Evolutionary conservation across 2,329 filamentous ascomycete species (phyloP).

Genomic region (Clathrospora elynae): DNA sequence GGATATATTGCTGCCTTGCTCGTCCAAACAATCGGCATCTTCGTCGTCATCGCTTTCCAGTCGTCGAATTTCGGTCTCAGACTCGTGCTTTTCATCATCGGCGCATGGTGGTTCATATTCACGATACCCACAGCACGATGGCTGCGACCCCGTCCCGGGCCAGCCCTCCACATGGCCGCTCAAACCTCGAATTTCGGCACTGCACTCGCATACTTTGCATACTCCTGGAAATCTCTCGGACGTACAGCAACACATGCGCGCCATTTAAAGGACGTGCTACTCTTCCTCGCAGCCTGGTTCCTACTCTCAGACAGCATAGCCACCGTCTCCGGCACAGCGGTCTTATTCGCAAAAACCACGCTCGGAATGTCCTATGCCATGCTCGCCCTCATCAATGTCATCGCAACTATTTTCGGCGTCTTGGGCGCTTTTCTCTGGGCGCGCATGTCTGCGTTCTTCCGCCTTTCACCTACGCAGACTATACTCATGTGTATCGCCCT

Average conservation of each 20-base stretch:
- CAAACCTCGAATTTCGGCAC: slow-evolving; percentile 48
- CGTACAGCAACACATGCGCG: slow-evolving; percentile 78
- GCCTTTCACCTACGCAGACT: slow-evolving; percentile 79
- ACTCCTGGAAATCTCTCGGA: slow-evolving; percentile 85
- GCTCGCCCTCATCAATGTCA: slow-evolving; percentile 90
- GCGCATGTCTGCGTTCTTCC: slow-evolving; percentile 71
- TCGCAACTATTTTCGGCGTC: slow-evolving; percentile 82
- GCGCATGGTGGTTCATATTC: slow-evolving; percentile 91
- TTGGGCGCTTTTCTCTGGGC: slow-evolving; percentile 90
- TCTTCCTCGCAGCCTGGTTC: slow-evolving; percentile 91
- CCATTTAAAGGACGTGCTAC: slow-evolving; percentile 71
- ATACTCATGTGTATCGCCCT: slow-evolving; percentile 89
- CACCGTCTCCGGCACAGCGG: slow-evolving; percentile 90
- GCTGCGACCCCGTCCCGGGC: slow-evolving; percentile 86
- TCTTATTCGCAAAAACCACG: slow-evolving; percentile 93
- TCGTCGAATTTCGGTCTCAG: slow-evolving; percentile 83
- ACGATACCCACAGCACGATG: slow-evolving; percentile 86
- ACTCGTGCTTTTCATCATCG: slow-evolving; percentile 83
- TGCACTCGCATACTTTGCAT: slow-evolving; percentile 74
- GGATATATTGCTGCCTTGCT: slow-evolving; percentile 88
- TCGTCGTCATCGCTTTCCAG: slow-evolving; percentile 66
- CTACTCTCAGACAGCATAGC: slow-evolving; percentile 92
- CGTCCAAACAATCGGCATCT: slow-evolving; percentile 79
- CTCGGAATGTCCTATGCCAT: slow-evolving; percentile 88
- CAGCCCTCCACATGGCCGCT: slow-evolving; percentile 59